Base-by-base conservation (phyloP, 108 stramenopile species). In the Cyclotella choctawhatcheeana region DNA sequence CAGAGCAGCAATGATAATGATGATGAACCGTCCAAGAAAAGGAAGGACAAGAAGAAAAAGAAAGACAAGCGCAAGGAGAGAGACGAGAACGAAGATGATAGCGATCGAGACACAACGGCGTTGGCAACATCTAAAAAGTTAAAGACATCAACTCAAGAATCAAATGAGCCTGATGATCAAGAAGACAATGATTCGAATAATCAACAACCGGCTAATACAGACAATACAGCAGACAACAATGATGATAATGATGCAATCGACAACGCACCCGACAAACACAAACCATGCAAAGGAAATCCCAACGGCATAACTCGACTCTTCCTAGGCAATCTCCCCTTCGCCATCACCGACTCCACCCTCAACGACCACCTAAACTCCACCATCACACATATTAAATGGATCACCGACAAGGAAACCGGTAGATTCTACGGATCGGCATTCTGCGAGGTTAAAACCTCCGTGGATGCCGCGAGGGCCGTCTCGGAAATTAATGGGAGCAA, bases 331-430 rank as follows among this genome's bases (percentile, higher is more conserved):
- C 88, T 96, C 21, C 94, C 95, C 40, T 96, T 91, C 78, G 84
- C 93, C 20, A 82, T 96, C 26, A 86, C 91, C 33, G 91, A 92
- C 64, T 58, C 77, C 17, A 87, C 84, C 3, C 75, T 96, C 29
- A 76, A 76, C 45, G 67, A 75, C 43, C 88, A 91, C 53, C 64
- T 96, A 31, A 64, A 83, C 31, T 84, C 82, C 22, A 62, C 73
- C 44, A 84, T 93, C 34, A 96, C 92, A 2, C 92, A 93, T 71
- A 82, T 94, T 35, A 93, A 96, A 67, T 96, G 95, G 95, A 89
- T 94, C 48, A 93, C 91, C 2, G 91, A 92, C 64, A 89, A 89
- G 63, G 82, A 89, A 58, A 90, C 92, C 2, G 92, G 90, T 8
- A 87, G 83, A 59, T 96, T 92, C 64, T 92, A 92, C 63, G 95